A percentile compares a stretch with the other conserved stretches of the same genome.
These are phyloP conservation scores for Myochromella boudieri DNA, from an alignment of 768 basidiomycete species.

Conservation along the genomic window DNA sequence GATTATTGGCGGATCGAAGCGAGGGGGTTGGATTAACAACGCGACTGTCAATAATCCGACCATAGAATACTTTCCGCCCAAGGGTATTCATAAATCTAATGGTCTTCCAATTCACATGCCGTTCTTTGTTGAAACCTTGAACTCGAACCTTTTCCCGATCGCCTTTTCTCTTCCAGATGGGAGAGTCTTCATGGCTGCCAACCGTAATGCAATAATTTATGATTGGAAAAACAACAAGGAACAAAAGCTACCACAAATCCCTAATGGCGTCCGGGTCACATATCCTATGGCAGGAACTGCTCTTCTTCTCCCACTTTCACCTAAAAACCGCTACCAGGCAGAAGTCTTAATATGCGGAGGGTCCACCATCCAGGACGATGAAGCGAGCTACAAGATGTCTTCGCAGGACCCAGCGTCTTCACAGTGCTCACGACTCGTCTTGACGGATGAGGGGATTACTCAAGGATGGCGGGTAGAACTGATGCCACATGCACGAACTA, in stretches of 20 bases:
- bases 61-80: slow-evolving; percentile 81
- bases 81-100: slow-evolving; percentile 63
- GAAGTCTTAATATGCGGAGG: slow-evolving; percentile 81
- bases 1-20: slow-evolving; percentile 79
- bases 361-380: slow-evolving; percentile 61
- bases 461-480: slow-evolving; percentile 73
- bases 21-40: slow-evolving; percentile 88
- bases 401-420: slow-evolving; percentile 72
- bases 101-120: slow-evolving; percentile 64
- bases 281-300: slow-evolving; percentile 82
- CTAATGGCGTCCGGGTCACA: slow-evolving; percentile 77
- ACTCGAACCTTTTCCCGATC: slow-evolving; percentile 82
- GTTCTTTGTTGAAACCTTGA: slow-evolving; percentile 70
- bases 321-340: slow-evolving; percentile 59
- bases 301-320: slow-evolving; percentile 69
- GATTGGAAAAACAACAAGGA: slow-evolving; percentile 69
- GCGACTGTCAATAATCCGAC: slow-evolving; percentile 80
- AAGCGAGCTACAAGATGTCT: slow-evolving; percentile 60
- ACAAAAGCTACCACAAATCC: slow-evolving; percentile 60
- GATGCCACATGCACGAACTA: slow-evolving; percentile 72
- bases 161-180: slow-evolving; percentile 72
- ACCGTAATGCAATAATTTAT: slow-evolving; percentile 78
- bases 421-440: slow-evolving; percentile 69
- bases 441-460: slow-evolving; percentile 63
- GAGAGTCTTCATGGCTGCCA: slow-evolving; percentile 73